A percentile compares a stretch with the other conserved stretches of the same genome.
Evolutionary conservation across 2,329 filamentous ascomycete genomes (phyloP).

Genomic region (Diaporthe aspalathi): DNA sequence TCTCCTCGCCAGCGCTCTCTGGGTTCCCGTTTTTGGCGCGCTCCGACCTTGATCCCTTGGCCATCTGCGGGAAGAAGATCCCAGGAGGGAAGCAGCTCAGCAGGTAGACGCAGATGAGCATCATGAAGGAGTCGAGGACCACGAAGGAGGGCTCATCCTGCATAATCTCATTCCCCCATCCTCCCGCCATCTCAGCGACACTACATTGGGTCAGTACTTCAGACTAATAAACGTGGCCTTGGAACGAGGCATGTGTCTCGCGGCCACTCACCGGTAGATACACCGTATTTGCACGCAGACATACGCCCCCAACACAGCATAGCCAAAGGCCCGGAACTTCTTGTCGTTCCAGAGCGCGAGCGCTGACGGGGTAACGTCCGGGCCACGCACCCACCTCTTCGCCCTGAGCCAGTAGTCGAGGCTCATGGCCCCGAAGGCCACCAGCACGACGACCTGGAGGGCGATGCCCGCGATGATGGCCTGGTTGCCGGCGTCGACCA

Average conservation of each 20-base stretch:
- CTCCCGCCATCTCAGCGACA: slow-evolving; percentile 72
- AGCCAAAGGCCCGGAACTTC: slow-evolving; percentile 58
- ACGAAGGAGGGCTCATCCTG: slow-evolving; percentile 70
- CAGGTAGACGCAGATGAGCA: slow-evolving; percentile 61
- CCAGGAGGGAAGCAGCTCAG: slow-evolving; percentile 67
- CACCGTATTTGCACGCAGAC: slow-evolving; percentile 61
- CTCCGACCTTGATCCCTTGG: slow-evolving; percentile 40
- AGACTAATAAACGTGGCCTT: not conserved
- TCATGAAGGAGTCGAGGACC: slow-evolving; percentile 66
- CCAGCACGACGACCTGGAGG: slow-evolving; percentile 64
- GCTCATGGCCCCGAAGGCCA: slow-evolving; percentile 56
- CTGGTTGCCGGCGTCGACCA: slow-evolving; percentile 60
- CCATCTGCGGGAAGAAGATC: slow-evolving; percentile 67
- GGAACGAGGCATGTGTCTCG: not conserved
- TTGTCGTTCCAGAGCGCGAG: slow-evolving; percentile 55
- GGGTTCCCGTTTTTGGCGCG: slow-evolving; percentile 40
- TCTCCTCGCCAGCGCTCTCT: slow-evolving; percentile 43
- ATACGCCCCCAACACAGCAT: slow-evolving; percentile 59
- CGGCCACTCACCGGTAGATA: slow-evolving; percentile 61
- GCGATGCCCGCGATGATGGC: slow-evolving; percentile 66
- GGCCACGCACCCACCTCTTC: slow-evolving; percentile 51
- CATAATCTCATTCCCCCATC: slow-evolving; percentile 74
- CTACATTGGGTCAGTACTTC: slow-evolving; percentile 47
- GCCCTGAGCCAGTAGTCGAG: slow-evolving; percentile 60
- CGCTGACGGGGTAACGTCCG: slow-evolving; percentile 46